Conservation (phyloP, 2,329 filamentous ascomycete genomes). For the Cytospora chrysosperma region DNA sequence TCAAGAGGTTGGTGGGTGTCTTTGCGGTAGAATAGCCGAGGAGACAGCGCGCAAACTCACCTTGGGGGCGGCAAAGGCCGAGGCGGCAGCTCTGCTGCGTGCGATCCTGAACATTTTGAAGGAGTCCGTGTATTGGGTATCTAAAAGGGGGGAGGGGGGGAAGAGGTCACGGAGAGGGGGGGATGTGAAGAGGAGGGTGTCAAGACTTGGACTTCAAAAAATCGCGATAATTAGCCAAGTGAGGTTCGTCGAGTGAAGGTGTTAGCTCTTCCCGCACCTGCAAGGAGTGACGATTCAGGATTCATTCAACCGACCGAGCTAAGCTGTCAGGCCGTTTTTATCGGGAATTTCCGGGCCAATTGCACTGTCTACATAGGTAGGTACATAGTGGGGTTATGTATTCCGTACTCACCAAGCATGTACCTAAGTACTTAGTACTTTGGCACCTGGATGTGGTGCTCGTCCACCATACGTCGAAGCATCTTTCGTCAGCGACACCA, state of each 20-base stretch:
- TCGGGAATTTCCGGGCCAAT: slow-evolving; percentile 18
- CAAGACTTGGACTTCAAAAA: slow-evolving; percentile 18
- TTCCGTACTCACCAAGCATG: too few relatives aligned
- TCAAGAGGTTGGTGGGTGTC: slow-evolving; percentile 5
- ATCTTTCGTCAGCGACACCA: background rate
- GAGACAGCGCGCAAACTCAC: slow-evolving; percentile 47
- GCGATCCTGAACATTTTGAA: slow-evolving; percentile 82
- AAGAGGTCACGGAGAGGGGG: slow-evolving; percentile 10
- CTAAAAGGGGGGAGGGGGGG: slow-evolving; percentile 1
- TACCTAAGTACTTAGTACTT: too few relatives aligned
- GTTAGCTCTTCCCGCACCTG: slow-evolving; percentile 9
- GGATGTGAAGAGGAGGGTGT: slow-evolving; percentile 22
- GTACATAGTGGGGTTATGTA: too few relatives aligned
- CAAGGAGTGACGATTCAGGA: slow-evolving; percentile 21
- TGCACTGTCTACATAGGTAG: background rate
- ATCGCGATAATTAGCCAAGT: slow-evolving; percentile 15
- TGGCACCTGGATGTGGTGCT: too few relatives aligned
- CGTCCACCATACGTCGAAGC: too few relatives aligned
- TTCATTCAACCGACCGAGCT: background rate
- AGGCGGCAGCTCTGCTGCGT: slow-evolving; percentile 76
- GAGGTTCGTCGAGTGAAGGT: slow-evolving; percentile 8
- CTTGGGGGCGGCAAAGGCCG: slow-evolving; percentile 75
- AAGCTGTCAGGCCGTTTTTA: slow-evolving; percentile 20
- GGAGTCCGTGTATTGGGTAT: slow-evolving; percentile 24
- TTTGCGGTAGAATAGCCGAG: slow-evolving; percentile 7